These are phyloP conservation scores for Chrysoporthe puriensis DNA, from an alignment of 2,329 filamentous ascomycete genomes.

Conservation along the genomic window DNA sequence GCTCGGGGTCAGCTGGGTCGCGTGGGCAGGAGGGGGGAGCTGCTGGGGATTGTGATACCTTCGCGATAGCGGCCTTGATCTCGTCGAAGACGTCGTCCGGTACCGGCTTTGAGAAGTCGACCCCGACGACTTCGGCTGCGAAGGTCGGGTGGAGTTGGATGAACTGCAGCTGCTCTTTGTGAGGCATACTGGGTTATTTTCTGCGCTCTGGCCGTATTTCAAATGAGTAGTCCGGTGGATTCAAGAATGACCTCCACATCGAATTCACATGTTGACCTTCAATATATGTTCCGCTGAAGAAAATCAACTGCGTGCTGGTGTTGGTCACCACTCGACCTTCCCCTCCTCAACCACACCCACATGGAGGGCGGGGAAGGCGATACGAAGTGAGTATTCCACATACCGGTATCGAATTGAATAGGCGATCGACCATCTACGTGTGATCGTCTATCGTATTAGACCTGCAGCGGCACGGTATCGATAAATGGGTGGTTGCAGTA, in stretches of 20 bases:
- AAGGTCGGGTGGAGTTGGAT: constrained; percentile 17
- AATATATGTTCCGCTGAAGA: neutral
- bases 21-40: too few species aligned
- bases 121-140: constrained; percentile 16
- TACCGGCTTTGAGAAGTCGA: constrained; percentile 17
- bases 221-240: too few species aligned
- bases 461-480: neutral
- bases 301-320: neutral
- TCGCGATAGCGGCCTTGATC: constrained; percentile 11
- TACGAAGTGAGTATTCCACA: neutral
- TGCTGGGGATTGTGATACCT: neutral
- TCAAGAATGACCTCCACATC: neutral
- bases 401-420: neutral
- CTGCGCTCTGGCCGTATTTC: neutral
- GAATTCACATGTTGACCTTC: neutral
- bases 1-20: neutral
- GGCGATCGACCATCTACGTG: neutral
- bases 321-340: neutral
- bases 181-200: neutral
- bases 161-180: constrained; percentile 6
- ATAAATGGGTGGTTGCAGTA: neutral
- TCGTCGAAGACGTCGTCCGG: constrained; percentile 14
- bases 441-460: neutral
- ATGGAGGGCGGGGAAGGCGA: neutral
- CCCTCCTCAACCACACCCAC: neutral